Conservation (phyloP, 139 green algal genomes). For the Trebouxia sp. region DNA sequence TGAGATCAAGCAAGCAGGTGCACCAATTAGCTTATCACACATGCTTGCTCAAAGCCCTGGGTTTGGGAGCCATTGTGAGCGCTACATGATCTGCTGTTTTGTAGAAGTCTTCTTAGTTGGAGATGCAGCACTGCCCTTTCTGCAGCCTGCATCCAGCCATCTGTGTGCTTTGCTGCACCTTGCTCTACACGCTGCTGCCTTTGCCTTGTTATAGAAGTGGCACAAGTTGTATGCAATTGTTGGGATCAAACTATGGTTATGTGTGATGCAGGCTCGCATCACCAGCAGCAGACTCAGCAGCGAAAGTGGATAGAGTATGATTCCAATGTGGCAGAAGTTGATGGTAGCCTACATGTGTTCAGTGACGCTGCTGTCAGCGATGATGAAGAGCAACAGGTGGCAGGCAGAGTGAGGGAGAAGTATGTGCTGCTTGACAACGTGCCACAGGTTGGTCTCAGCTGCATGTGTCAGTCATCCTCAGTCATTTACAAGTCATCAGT, state of each 20-base stretch:
- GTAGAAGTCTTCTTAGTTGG: too few relatives aligned
- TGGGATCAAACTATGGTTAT: background rate
- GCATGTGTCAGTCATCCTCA: background rate
- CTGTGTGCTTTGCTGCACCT: too few relatives aligned
- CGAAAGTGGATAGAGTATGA: slow-evolving; percentile 24
- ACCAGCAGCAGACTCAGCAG: background rate
- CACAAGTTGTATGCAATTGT: too few relatives aligned
- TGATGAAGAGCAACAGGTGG: background rate
- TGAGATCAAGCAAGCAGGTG: too few relatives aligned
- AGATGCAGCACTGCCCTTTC: too few relatives aligned
- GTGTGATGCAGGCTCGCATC: background rate
- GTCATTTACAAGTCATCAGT: background rate
- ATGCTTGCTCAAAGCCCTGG: too few relatives aligned
- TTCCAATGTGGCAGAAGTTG: slow-evolving; percentile 15
- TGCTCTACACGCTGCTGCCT: too few relatives aligned
- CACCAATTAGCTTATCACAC: too few relatives aligned
- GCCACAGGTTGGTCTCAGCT: slow-evolving; percentile 25
- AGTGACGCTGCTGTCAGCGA: slow-evolving; percentile 9
- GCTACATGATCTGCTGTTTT: too few relatives aligned
- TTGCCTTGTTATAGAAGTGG: too few relatives aligned
- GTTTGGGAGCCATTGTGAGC: too few relatives aligned
- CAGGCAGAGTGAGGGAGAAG: background rate
- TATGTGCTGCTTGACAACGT: slow-evolving; percentile 52
- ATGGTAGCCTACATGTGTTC: slow-evolving; percentile 26
- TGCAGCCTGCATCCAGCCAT: too few relatives aligned